Base-by-base conservation (phyloP, 2,329 filamentous ascomycete genomes). In the Cladophialophora immunda region DNA sequence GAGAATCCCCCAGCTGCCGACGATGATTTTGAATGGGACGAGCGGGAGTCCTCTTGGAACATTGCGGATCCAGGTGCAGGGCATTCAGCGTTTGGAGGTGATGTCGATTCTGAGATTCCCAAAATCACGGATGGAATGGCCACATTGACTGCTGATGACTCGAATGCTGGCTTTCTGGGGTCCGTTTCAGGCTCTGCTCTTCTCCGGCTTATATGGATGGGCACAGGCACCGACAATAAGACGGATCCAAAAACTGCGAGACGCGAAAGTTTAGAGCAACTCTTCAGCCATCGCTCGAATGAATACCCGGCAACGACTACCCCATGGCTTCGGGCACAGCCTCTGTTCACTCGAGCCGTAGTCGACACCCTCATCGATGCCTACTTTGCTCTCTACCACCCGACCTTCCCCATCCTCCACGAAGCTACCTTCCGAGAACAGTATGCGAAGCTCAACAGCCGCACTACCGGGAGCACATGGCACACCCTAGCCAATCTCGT, bases 331-430 rank as follows among this genome's bases (percentile, higher is more conserved):
- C 65, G 60, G 15, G 61, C 68, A 19, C 65, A 66, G 25, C 68
- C 68, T 22, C 58, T 69, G 22, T 47, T 71, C 45, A 71, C 69
- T 25, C 69, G 67, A 29, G 53, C 54, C 22, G 47, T 71, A 8
- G 64, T 68, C 6, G 64, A 69, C 41, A 66, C 38, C 17, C 64
- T 71, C 15, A 54, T 71, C 64, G 65, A 71, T 53, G 84, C 84
- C 0, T 87, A 86, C 74, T 87, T 87, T 62, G 76, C 78, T 25
- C 85, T 84, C 81, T 87, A 86, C 60, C 85, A 87, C 68, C 84
- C 85, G 0, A 84, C 83, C 62, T 87, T 86, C 56, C 84, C 85
- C 0, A 79, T 87, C 13, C 70, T 87, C 0, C 83, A 87, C 68
- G 80, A 83, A 3, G 76, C 80, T 67, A 73, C 77, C 11, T 82